phyloP scores from a whole-genome alignment of 106 monocot species.

The Triglochin maritima region DNA sequence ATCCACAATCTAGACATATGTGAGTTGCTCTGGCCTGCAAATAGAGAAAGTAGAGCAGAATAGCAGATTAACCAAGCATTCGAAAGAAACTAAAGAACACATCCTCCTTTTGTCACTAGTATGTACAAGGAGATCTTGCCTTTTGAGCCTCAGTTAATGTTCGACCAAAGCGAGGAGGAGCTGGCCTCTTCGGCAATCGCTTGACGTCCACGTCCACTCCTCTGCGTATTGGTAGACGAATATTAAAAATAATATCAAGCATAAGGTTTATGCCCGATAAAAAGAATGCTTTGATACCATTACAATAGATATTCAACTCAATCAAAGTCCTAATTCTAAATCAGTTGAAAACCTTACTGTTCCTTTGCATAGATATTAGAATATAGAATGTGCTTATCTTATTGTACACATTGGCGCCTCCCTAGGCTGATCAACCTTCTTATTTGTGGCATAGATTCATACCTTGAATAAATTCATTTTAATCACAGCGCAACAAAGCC shows the following conservation, averaged over 20 bases:
- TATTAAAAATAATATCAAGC: background rate
- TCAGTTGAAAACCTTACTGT: no score
- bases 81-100: background rate
- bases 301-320: background rate
- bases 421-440: no score
- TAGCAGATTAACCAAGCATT: background rate
- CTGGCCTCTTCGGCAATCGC: constrained; percentile 83
- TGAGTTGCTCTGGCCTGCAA: constrained; percentile 95
- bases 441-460: no score
- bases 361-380: no score
- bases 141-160: constrained; percentile 78
- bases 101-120: background rate
- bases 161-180: constrained; percentile 89
- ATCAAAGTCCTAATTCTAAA: no score
- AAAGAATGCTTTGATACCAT: background rate
- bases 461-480: no score
- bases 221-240: constrained; percentile 19
- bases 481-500: no score
- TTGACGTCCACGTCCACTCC: constrained; percentile 91
- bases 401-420: no score
- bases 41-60: background rate
- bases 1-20: constrained; percentile 95
- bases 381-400: no score
- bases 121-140: constrained; percentile 24
- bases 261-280: background rate